Evolutionary conservation across 495 filamentous ascomycete species (phyloP).

Genomic region (Penicillium diatomitis): DNA sequence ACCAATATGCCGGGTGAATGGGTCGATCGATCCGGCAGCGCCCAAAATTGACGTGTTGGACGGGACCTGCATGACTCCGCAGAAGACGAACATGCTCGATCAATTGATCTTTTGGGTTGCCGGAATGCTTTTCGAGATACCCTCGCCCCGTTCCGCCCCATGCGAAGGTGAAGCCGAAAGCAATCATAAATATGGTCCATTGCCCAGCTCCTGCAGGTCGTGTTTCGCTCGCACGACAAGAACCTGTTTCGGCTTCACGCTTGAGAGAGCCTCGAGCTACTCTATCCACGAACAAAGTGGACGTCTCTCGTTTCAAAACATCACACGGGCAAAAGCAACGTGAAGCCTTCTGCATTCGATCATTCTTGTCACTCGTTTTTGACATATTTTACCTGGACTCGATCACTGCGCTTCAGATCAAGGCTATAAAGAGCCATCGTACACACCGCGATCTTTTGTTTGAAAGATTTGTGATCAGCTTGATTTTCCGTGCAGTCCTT

Average conservation of each 20-base stretch:
- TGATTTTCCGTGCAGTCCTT: conserved; percentile 1
- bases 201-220: conserved; percentile 3
- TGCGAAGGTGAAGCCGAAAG: conserved; percentile 1
- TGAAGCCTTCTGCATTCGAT: background rate
- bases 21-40: conserved; percentile 9
- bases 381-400: background rate
- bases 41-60: conserved; percentile 2
- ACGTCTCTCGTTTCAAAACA: background rate
- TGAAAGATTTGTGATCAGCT: background rate
- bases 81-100: conserved; percentile 4
- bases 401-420: too few relatives aligned
- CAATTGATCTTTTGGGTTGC: conserved; percentile 3
- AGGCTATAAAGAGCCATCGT: too few relatives aligned
- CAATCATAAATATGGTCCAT: conserved; percentile 14
- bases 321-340: background rate
- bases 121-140: conserved; percentile 9
- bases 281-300: background rate
- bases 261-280: background rate
- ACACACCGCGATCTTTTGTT: background rate
- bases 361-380: background rate
- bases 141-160: conserved; percentile 17
- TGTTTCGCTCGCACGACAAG: background rate
- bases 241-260: background rate
- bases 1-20: conserved; percentile 14
- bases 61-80: conserved; percentile 2